Evolutionary conservation across 2,329 filamentous ascomycete species (phyloP), one percentile per base, ranked within the genome.

Genomic region (Neonectria coccinea): DNA sequence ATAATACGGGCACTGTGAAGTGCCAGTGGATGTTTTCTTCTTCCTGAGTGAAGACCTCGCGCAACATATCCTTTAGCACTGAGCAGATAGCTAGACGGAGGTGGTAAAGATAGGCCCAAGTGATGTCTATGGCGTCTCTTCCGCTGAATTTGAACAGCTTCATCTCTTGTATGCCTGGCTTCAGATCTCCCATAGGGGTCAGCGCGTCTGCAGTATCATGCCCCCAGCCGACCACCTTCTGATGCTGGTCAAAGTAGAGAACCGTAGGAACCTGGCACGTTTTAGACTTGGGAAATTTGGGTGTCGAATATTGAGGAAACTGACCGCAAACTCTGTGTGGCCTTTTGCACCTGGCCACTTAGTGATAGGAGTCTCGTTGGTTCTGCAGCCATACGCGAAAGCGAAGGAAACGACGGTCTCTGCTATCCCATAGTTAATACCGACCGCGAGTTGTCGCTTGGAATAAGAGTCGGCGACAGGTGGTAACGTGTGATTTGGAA

Each of bases 221-320:
- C 66, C 96, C 96, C 96, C 96, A 99, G 73, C 96, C 96, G 14
- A 98, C 95, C 50, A 99, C 96, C 80, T 98, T 97, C 77, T 98
- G 95, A 80, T 97, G 97, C 81, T 98, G 94, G 78, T 99, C 96
- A 78, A 98, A 99, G 84, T 99, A 99, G 65, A 99, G 88, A n/a
- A 98, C 96, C 11, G 96, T 98, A 16, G 96, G 96, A 73, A 98
- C 97, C 96, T 97, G 75, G 10, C 41, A 62, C 61, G 66, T 62
- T 36, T 48, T 41, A n/a, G 20, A 44, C 18, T 6, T 12, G 31
- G 4, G 2, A 5, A 39, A 39, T 2, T 39, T 39, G 36, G 2
- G 4, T 1, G 7, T 39, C 10, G 14, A 39, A 48, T 14, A 27
- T 14, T 33, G 6, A 2, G 11, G 7, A 48, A 12, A 62, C 79